Base-by-base conservation (phyloP, 2,329 filamentous ascomycete genomes). In the Cercospora sp. region DNA sequence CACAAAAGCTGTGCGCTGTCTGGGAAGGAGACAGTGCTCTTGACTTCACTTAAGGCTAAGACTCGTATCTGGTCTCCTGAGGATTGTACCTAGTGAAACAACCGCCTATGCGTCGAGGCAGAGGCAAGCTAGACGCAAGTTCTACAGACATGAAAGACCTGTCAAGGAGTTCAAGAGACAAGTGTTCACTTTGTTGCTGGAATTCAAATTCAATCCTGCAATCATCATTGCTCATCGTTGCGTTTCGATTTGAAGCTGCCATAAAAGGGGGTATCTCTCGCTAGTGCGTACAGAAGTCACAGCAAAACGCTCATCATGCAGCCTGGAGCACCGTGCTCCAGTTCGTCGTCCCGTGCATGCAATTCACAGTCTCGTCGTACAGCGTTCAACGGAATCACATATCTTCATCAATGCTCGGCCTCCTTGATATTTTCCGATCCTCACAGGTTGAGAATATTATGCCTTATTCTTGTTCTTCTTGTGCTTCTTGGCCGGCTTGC, bases 401-500 rank as follows among this genome's bases (percentile, higher is more conserved):
- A 3, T 51, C 18, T 13, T 2, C 45, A 51, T 20, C 1, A 51
- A 6, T 7, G 6, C 36, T 40, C 36, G 36, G 13, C 36, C 36
- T 7, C 36, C 36, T 40, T 7, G n/a, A 2, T 40, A 40, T 1
- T 40, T 40, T 16, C 6, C 36, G 13, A 2, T 40, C 36, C 36
- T 7, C 1, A 40, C 13, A 40, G 36, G 36, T 40, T n/a, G 36
- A 40, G 6, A 40, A 16, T 18, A 3, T 51, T 64, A 64, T 31
- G 12, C 40, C 16, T 48, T 60, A 42, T 23, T 20, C 18, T 65
- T 51, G 28, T 60, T 61, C 60, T 66, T 69, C 55, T 66, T 62
- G 20, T 67, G 66, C 69, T 71, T 71, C 60, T 69, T 71, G 53
- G 65, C 45, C 1, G 65, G 69, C 51, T 71, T 67, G 3, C 16